Percentiles rank a stretch among this genome's conserved stretches.
Evolutionary conservation across 1,284 basidiomycete genomes (phyloP).

Genomic region (Austropuccinia psidii): DNA sequence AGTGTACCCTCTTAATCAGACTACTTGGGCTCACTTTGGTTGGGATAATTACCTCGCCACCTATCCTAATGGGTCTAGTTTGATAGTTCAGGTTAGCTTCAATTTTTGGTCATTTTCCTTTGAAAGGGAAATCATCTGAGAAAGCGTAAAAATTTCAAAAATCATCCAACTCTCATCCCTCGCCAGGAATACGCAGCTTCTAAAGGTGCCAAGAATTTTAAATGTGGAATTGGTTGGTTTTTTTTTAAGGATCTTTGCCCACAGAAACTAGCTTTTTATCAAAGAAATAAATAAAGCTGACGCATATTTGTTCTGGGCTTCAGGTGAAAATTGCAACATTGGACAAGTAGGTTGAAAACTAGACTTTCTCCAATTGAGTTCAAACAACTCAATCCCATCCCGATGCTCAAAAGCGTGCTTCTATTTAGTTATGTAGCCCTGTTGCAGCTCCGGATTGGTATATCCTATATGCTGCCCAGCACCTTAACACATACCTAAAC

Average conservation of each 20-base stretch:
- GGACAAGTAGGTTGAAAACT: conserved; percentile 13
- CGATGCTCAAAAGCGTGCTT: background rate
- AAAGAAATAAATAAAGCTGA: background rate
- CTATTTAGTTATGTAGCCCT: conserved; percentile 25
- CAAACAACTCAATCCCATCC: background rate
- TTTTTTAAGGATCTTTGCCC: background rate
- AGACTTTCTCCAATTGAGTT: background rate
- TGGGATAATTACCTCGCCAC: conserved; percentile 26
- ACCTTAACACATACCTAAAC: conserved; percentile 23
- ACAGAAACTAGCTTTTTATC: background rate
- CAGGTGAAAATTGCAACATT: conserved; percentile 25
- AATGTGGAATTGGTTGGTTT: conserved; percentile 25
- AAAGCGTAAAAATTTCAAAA: background rate
- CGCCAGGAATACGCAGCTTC: conserved; percentile 13
- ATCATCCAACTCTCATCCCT: background rate
- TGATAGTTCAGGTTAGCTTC: conserved; percentile 7
- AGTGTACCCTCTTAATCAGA: conserved; percentile 17
- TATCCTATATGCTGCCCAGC: conserved; percentile 27
- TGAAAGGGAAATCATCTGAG: background rate
- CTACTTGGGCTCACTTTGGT: conserved; percentile 18
- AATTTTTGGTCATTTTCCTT: background rate
- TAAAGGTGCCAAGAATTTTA: conserved; percentile 24
- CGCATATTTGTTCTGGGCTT: background rate
- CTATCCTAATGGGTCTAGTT: conserved; percentile 12
- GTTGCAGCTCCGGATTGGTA: conserved; percentile 30